Base-by-base conservation (phyloP, 305 asterid species). In the Striga hermonthica region DNA sequence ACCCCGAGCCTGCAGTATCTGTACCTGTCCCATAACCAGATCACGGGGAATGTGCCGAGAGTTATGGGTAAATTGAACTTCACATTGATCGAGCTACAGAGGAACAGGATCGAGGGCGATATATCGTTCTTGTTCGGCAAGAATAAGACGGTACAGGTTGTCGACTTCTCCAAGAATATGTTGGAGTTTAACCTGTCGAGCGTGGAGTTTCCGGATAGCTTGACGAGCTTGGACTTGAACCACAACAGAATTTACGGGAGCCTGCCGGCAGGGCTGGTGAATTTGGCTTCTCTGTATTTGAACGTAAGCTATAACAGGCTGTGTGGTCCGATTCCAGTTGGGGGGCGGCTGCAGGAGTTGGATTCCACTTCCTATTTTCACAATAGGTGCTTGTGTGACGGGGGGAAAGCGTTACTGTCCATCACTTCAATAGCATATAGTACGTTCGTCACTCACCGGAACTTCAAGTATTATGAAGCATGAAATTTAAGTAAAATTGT, bases 31-130 rank as follows among this genome's bases (percentile, higher is more conserved):
- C 76, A 78, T 55, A 78, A 78, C 59, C 76, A 54, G 67, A 57
- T 78, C 12, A 49, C 74, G 16, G 82, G 82, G 4, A 6, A 4
- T 5, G 36, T 81, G 50, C 86, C 86, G 1, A 58, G 62, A 13
- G 37, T 16, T 0, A 65, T 56, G 77, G 73, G 69, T 0, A 7
- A 10, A 4, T 5, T 54, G 43, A 72, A 68, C 54, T 48, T 81
- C 16, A 67, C 73, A 0, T 0, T 10, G 4, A 4, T 81, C 3
- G 57, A 60, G 11, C 34, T 75, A 1, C 60, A 64, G 9, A 50
- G 78, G 0, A 81, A 81, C 70, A 53, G 10, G 76, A 31, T 81
- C 3, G 67, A 62, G 36, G 62, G 62, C 9, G 62, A 57, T 15
- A 57, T 57, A 34, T 57, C 62, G 22, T n/a, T 57, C 28, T 11